Conservation (phyloP, 495 filamentous ascomycete species). For the Aspergillus nanangensis region DNA sequence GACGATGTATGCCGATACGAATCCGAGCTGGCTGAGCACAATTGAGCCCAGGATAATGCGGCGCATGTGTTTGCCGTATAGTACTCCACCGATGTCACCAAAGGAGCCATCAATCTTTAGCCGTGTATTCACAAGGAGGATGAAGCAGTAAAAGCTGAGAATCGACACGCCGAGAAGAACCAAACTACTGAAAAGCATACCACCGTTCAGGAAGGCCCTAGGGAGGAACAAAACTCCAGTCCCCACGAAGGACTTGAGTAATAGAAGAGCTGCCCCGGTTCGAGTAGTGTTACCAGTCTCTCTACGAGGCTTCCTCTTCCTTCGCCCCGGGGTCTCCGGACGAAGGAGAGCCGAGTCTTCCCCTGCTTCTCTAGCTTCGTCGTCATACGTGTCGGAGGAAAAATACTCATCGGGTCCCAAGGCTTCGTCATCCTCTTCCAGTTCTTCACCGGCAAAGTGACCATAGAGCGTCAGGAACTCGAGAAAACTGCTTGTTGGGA, state of each 20-base stretch:
- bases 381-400: conserved; percentile 58
- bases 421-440: conserved; percentile 93
- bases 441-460: conserved; percentile 93
- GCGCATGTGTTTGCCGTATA: conserved; percentile 91
- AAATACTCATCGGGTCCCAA: conserved; percentile 82
- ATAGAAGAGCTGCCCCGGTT: conserved; percentile 69
- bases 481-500: conserved; percentile 86
- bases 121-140: conserved; percentile 82
- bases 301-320: conserved; percentile 64
- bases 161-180: conserved; percentile 79
- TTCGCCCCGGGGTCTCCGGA: conserved; percentile 56
- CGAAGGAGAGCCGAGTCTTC: conserved; percentile 80
- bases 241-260: conserved; percentile 95
- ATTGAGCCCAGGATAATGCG: conserved; percentile 83
- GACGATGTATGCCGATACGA: conserved; percentile 96
- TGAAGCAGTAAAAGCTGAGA: conserved; percentile 94
- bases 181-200: conserved; percentile 93
- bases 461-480: conserved; percentile 94
- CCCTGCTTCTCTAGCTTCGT: conserved; percentile 65
- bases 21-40: conserved; percentile 90
- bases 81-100: conserved; percentile 87
- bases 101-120: conserved; percentile 83
- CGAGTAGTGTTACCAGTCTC: conserved; percentile 67
- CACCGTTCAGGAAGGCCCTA: conserved; percentile 88
- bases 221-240: conserved; percentile 97